Percentiles rank a stretch among this genome's conserved stretches.
These are phyloP conservation scores for Vaccinium macrocarpon DNA, from an alignment of 148 eudicot genomes.

Conservation along the genomic window DNA sequence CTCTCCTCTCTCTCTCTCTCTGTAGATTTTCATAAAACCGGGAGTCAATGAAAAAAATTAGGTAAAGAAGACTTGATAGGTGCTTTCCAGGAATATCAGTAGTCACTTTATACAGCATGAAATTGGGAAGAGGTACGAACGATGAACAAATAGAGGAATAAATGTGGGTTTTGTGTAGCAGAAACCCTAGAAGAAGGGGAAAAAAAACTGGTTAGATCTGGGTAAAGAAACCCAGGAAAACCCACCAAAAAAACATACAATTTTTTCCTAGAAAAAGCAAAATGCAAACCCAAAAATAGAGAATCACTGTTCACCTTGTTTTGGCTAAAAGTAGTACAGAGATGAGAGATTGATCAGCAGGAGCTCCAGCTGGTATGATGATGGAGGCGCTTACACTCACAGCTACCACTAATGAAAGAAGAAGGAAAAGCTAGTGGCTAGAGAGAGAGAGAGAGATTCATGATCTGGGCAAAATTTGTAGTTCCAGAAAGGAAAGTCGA, in stretches of 20 bases:
- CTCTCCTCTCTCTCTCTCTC: no score
- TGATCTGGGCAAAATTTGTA: not conserved
- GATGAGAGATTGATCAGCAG: no score
- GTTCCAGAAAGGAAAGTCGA: not conserved
- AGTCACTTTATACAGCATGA: not conserved
- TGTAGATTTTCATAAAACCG: no score
- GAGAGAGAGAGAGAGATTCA: not conserved
- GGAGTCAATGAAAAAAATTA: no score
- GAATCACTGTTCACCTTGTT: conserved; percentile 1
- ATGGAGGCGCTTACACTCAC: not conserved
- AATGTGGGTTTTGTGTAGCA: not conserved
- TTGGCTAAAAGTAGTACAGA: not conserved
- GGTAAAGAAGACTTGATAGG: not conserved
- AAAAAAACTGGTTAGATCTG: not conserved
- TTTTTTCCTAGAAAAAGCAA: not conserved
- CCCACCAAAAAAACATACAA: not conserved
- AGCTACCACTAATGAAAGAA: not conserved
- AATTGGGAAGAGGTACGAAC: not conserved
- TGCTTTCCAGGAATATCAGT: not conserved
- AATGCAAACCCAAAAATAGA: no score
- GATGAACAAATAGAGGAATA: not conserved
- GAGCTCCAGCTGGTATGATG: no score
- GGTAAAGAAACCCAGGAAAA: not conserved
- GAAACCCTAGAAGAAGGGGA: not conserved
- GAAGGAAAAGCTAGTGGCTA: not conserved